Evolutionary conservation across 768 basidiomycete genomes (phyloP).

Genomic region (Pholiota molesta): DNA sequence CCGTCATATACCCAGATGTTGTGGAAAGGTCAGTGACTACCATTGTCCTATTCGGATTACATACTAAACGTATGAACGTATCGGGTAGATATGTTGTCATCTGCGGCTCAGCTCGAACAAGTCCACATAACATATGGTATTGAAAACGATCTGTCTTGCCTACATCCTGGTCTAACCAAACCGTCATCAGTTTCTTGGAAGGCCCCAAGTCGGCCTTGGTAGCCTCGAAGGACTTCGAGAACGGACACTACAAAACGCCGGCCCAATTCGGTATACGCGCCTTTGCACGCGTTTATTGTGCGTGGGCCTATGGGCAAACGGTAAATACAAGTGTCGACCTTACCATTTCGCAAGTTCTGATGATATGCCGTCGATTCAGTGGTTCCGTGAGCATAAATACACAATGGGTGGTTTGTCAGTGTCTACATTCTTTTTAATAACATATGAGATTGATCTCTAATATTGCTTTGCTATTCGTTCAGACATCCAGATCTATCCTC

Average conservation of each 20-base stretch:
- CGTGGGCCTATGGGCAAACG: slow-evolving; percentile 63
- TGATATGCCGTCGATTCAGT: slow-evolving; percentile 33
- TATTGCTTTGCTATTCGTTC: not conserved
- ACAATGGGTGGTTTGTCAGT: slow-evolving; percentile 43
- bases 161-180: not conserved
- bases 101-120: slow-evolving; percentile 51
- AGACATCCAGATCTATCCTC: slow-evolving; percentile 51
- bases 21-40: slow-evolving; percentile 41
- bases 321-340: slow-evolving; percentile 26
- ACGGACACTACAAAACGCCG: slow-evolving; percentile 51
- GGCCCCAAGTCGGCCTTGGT: slow-evolving; percentile 58
- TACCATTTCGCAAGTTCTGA: not conserved
- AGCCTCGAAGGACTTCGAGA: slow-evolving; percentile 58
- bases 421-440: not conserved
- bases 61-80: slow-evolving; percentile 19
- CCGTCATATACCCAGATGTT: slow-evolving; percentile 56
- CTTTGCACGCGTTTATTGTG: slow-evolving; percentile 57
- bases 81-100: slow-evolving; percentile 46
- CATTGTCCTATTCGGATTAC: slow-evolving; percentile 4
- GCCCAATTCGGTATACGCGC: slow-evolving; percentile 57
- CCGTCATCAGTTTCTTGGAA: slow-evolving; percentile 52
- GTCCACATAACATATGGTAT: slow-evolving; percentile 58
- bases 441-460: not conserved
- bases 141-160: not conserved
- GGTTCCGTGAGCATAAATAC: slow-evolving; percentile 55